These are phyloP conservation scores for Trametes meyenii DNA, from an alignment of 768 basidiomycete genomes.

Conservation along the genomic window DNA sequence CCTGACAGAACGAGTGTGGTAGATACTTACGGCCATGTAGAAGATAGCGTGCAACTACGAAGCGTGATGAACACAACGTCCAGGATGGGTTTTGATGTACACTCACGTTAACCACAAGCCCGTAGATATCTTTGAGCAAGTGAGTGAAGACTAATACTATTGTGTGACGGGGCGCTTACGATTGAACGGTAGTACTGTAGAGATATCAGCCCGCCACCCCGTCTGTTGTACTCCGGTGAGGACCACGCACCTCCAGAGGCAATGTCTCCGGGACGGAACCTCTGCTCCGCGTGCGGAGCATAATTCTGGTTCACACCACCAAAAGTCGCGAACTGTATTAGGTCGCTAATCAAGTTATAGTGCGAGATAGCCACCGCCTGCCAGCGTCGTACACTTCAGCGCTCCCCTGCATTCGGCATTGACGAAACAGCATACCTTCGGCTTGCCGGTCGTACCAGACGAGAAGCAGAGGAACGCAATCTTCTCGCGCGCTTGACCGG, in stretches of 20 bases:
- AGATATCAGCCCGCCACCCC: conserved; percentile 3
- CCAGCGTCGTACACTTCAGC: too few relatives aligned
- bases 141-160: neutral
- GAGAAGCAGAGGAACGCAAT: conserved; percentile 27
- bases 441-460: conserved; percentile 24
- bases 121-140: conserved; percentile 48
- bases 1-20: too few relatives aligned
- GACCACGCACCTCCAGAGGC: conserved; percentile 50
- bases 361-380: conserved; percentile 74
- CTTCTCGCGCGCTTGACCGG: conserved; percentile 18
- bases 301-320: conserved; percentile 35
- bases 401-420: neutral
- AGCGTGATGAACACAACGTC: neutral
- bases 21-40: conserved; percentile 29
- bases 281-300: conserved; percentile 41
- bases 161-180: conserved; percentile 24
- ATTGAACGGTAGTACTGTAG: conserved; percentile 32
- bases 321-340: conserved; percentile 30
- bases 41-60: conserved; percentile 33
- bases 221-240: neutral
- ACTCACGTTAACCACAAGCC: conserved; percentile 34
- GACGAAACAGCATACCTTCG: conserved; percentile 8
- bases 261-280: conserved; percentile 58
- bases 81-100: conserved; percentile 22
- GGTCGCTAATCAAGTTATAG: conserved; percentile 62